phyloP scores from a whole-genome alignment of 176 grass and related monocot species.

The Cenchrus americanus region DNA sequence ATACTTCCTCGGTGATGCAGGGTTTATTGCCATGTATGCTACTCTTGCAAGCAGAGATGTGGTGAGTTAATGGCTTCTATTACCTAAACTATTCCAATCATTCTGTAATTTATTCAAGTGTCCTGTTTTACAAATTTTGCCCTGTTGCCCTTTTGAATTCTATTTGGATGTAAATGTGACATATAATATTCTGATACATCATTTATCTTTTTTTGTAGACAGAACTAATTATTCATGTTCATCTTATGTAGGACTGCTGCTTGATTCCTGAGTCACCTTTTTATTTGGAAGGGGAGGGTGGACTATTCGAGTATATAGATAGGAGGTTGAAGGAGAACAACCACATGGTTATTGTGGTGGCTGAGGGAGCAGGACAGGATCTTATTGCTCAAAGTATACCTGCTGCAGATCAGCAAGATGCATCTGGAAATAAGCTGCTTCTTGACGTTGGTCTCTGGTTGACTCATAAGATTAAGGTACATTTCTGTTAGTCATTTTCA shows the following conservation, averaged over 20 bases:
- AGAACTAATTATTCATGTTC: conserved; percentile 15
- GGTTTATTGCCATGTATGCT: conserved; percentile 99
- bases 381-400: conserved; percentile 83
- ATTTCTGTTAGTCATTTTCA: neutral
- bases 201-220: conserved; percentile 25
- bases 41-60: conserved; percentile 96
- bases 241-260: conserved; percentile 79
- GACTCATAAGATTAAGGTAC: conserved; percentile 95
- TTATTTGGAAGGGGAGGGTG: conserved; percentile 91
- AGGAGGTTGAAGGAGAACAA: conserved; percentile 90
- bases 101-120: conserved; percentile 23
- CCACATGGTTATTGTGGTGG: conserved; percentile 96
- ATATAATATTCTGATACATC: neutral
- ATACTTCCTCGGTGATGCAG: conserved; percentile 46
- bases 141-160: neutral
- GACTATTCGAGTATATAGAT: conserved; percentile 81
- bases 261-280: conserved; percentile 97
- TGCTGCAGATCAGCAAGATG: conserved; percentile 67
- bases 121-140: neutral
- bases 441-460: conserved; percentile 98
- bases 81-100: conserved; percentile 20
- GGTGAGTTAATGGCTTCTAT: conserved; percentile 60
- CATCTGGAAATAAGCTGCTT: conserved; percentile 93
- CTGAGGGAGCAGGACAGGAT: conserved; percentile 92
- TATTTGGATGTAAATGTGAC: neutral